Evolutionary conservation across 2,329 filamentous ascomycete species (phyloP).

Genomic region (Tricladium varicosporioides): DNA sequence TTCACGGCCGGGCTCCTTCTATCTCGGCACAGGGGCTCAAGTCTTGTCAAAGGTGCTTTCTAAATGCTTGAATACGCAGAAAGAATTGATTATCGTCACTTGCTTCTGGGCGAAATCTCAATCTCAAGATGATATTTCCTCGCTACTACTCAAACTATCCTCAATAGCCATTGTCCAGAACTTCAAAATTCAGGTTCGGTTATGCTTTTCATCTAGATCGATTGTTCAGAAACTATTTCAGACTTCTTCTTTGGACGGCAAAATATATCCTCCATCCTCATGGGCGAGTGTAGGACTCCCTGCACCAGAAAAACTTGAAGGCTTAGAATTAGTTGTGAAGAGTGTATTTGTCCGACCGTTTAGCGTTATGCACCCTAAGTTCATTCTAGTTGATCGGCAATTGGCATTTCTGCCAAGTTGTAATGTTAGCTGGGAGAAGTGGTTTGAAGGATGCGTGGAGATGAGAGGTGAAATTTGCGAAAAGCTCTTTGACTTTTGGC

Average conservation of each 20-base stretch:
- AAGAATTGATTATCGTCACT: conserved; percentile 73
- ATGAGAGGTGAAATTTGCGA: conserved; percentile 60
- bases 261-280: conserved; percentile 51
- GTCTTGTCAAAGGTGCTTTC: conserved; percentile 56
- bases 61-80: conserved; percentile 56
- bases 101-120: conserved; percentile 77
- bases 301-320: conserved; percentile 46
- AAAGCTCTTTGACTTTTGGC: conserved; percentile 66
- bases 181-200: conserved; percentile 45
- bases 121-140: conserved; percentile 55
- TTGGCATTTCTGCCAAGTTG: conserved; percentile 72
- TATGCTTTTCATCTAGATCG: conserved; percentile 75
- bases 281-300: conserved; percentile 69
- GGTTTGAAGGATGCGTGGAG: conserved; percentile 76
- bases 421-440: conserved; percentile 85
- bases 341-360: conserved; percentile 77
- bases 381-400: conserved; percentile 68
- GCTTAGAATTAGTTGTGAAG: conserved; percentile 69
- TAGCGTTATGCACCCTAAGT: conserved; percentile 87
- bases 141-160: conserved; percentile 60
- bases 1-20: conserved; percentile 47
- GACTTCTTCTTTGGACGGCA: conserved; percentile 59
- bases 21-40: conserved; percentile 56
- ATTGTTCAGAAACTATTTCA: conserved; percentile 74
- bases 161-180: conserved; percentile 38